Evolutionary conservation across 2,329 filamentous ascomycete species (phyloP).

Genomic region (Triangularia setosa): DNA sequence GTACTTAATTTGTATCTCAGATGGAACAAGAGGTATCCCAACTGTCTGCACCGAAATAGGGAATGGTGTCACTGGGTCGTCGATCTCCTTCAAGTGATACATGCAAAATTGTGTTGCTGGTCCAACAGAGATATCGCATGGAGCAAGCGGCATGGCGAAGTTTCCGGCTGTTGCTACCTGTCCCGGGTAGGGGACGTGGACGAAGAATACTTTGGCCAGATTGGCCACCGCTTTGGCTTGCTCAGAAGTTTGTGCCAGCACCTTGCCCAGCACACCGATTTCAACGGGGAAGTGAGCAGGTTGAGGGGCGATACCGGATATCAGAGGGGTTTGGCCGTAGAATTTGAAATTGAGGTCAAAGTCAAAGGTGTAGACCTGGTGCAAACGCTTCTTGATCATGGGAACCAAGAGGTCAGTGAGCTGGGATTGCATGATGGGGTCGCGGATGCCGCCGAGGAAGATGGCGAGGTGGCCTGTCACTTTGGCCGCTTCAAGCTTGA

Average conservation of each 20-base stretch:
- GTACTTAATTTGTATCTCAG: not conserved
- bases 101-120: conserved; percentile 42
- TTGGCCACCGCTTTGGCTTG: conserved; percentile 42
- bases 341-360: conserved; percentile 43
- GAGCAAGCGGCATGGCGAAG: conserved; percentile 34
- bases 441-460: conserved; percentile 38
- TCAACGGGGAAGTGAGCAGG: conserved; percentile 28
- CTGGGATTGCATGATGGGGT: conserved; percentile 38
- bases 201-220: conserved; percentile 37
- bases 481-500: conserved; percentile 47
- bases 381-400: conserved; percentile 19
- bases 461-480: conserved; percentile 42
- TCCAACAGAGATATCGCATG: conserved; percentile 23
- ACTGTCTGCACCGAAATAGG: conserved; percentile 4
- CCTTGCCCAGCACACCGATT: conserved; percentile 46
- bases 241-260: conserved; percentile 42
- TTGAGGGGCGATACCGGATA: conserved; percentile 29
- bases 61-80: conserved; percentile 5
- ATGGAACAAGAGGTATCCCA: not conserved
- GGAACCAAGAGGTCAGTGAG: conserved; percentile 7
- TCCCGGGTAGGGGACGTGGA: conserved; percentile 45
- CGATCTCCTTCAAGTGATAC: conserved; percentile 43
- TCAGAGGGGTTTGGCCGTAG: conserved; percentile 39
- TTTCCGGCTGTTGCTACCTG: conserved; percentile 53
- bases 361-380: conserved; percentile 6